Base-by-base conservation (phyloP, 1,284 basidiomycete genomes). In the Trichosporon faecale region DNA sequence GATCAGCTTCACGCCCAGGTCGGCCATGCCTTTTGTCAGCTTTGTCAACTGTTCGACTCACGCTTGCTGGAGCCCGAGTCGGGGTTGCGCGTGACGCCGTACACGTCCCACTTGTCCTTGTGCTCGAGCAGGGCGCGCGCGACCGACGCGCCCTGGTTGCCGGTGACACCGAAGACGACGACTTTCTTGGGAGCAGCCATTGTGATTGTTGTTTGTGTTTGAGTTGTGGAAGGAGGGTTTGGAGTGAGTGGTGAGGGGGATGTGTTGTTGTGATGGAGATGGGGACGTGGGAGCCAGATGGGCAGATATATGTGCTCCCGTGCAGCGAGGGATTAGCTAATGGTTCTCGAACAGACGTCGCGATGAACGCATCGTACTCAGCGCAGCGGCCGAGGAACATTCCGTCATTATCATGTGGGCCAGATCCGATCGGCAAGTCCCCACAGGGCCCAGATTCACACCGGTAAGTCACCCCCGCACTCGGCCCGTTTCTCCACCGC, bases 11-110 rank as follows among this genome's bases (percentile, higher is more conserved):
- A 75, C 74, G 21, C 75, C 73, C 8, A 64, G 65, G 52, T 68
- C 66, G 5, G 44, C 67, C 11, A 76, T 57, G 14, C 46, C 73
- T 75, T 33, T n/a, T 37, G 60, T 70, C 25, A 70, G 68, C 35
- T 40, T n/a, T n/a, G n/a, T 7, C 29, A n/a, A 27, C 57, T 14
- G 1, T 18, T 18, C 27, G 33, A 6, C 57, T 31, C 14, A 61
- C 57, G 57, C 35, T 64, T 29, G 35, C 63, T 44, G 35, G 23
- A 25, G 1, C 35, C 63, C 33, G 33, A 23, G 37, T 64, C 63
- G 33, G 64, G 64, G 70, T 75, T 75, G 25, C 76, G 72, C 5
- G 75, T 74, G 25, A 78, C 27, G 2, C 75, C 77, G 14, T 29
- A 52, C 25, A 75, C 72, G n/a, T 70, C 66, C 18, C 66, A 72